phyloP scores from a whole-genome alignment of 257 asterid genomes.

The Plantago ovata region DNA sequence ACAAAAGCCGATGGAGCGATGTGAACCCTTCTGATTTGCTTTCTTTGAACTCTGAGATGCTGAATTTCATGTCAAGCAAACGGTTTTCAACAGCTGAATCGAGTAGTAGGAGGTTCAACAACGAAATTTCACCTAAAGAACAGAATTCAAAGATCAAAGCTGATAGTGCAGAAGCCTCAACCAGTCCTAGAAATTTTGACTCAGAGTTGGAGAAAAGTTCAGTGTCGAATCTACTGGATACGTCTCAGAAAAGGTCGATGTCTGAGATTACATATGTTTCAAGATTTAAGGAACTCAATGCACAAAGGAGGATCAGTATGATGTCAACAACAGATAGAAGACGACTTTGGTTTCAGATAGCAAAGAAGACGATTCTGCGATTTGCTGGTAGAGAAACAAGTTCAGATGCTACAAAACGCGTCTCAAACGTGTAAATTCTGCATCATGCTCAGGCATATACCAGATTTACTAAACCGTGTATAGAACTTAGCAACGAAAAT shows the following conservation, averaged over 20 bases:
- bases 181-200: slow-evolving; percentile 5
- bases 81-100: slow-evolving; percentile 21
- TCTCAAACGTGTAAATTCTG: slow-evolving; percentile 22
- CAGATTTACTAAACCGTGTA: too few species aligned
- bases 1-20: slow-evolving; percentile 68
- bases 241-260: slow-evolving; percentile 42
- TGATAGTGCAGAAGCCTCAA: slow-evolving; percentile 25
- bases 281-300: slow-evolving; percentile 27
- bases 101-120: slow-evolving; percentile 20
- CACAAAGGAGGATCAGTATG: slow-evolving; percentile 21
- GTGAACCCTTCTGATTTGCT: slow-evolving; percentile 56
- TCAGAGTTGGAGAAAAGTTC: slow-evolving; percentile 16
- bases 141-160: slow-evolving; percentile 36
- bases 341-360: slow-evolving; percentile 43
- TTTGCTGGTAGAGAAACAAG: slow-evolving; percentile 30
- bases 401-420: slow-evolving; percentile 14
- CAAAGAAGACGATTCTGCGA: slow-evolving; percentile 38
- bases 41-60: slow-evolving; percentile 52
- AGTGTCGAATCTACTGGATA: slow-evolving; percentile 21
- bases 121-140: slow-evolving; percentile 14
- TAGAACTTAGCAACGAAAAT: too few species aligned
- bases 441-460: not conserved
- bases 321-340: slow-evolving; percentile 18
- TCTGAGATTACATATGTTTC: slow-evolving; percentile 47
- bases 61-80: slow-evolving; percentile 26